A percentile compares a stretch with the other conserved stretches of the same genome.
These are phyloP conservation scores for Vitis labrusca DNA, from an alignment of 164 flowering plant species.

Conservation along the genomic window DNA sequence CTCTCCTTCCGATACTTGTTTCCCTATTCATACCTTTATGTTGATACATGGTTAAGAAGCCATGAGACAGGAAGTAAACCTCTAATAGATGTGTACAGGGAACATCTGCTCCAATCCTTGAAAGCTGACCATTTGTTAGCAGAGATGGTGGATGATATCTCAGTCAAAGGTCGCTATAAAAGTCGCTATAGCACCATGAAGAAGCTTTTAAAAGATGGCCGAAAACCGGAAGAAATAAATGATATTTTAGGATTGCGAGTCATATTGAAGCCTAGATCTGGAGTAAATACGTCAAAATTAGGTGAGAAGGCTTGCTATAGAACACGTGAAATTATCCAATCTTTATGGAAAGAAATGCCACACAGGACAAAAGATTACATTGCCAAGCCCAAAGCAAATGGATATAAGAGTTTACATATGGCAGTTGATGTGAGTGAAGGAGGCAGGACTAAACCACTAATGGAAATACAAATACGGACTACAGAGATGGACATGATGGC, in stretches of 20 bases:
- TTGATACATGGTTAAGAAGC: constrained; percentile 79
- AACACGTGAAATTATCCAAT: constrained; percentile 55
- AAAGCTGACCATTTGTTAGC: constrained; percentile 46
- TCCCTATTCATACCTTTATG: constrained; percentile 78
- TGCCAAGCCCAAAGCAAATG: constrained; percentile 81
- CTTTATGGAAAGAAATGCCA: constrained; percentile 82
- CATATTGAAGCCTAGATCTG: constrained; percentile 56
- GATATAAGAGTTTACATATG: constrained; percentile 88
- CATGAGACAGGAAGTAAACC: constrained; percentile 64
- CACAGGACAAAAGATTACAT: constrained; percentile 79
- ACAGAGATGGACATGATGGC: constrained; percentile 81
- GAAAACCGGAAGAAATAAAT: constrained; percentile 75
- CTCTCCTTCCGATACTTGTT: constrained; percentile 77
- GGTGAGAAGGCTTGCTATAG: constrained; percentile 86
- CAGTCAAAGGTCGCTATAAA: constrained; percentile 78
- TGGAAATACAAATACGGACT: constrained; percentile 92
- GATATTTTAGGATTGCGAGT: constrained; percentile 80
- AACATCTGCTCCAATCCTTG: constrained; percentile 51
- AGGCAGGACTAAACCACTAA: constrained; percentile 52
- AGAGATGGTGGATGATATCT: constrained; percentile 56
- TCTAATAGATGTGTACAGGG: constrained; percentile 62
- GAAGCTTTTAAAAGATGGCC: constrained; percentile 83
- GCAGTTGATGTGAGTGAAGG: constrained; percentile 78
- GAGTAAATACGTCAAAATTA: constrained; percentile 22
- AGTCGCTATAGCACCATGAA: constrained; percentile 95